These are phyloP conservation scores for Leucocoprinus leucothites DNA, from an alignment of 768 basidiomycete species.

Conservation along the genomic window DNA sequence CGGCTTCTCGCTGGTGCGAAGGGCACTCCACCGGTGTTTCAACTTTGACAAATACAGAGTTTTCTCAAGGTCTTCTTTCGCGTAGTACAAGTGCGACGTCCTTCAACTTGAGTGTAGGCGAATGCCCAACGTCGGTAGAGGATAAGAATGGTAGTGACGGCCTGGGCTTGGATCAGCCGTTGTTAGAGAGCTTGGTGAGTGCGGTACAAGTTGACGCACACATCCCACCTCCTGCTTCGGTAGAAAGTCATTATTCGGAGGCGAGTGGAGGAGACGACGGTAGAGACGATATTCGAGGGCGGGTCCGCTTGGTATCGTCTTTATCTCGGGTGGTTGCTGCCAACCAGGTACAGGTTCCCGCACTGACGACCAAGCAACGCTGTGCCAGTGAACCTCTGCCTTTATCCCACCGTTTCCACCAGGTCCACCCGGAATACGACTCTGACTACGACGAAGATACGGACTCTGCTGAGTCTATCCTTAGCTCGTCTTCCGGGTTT, in stretches of 20 bases:
- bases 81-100: neutral
- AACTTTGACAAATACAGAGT: neutral
- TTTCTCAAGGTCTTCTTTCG: neutral
- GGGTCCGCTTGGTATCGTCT: neutral
- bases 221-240: neutral
- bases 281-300: neutral
- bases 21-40: neutral
- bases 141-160: neutral
- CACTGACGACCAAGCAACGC: neutral
- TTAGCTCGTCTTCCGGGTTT: neutral
- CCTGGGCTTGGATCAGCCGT: neutral
- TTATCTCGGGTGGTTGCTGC: neutral
- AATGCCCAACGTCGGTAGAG: neutral
- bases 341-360: neutral
- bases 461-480: neutral
- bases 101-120: neutral
- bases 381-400: neutral
- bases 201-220: neutral
- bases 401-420: neutral
- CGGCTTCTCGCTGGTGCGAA: neutral
- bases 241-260: neutral
- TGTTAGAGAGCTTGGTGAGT: neutral
- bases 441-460: neutral
- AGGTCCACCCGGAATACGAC: slow-evolving; percentile 1
- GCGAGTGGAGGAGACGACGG: neutral